These are phyloP conservation scores for Ganoderma sinense DNA, from an alignment of 1,284 basidiomycete species.

Conservation along the genomic window DNA sequence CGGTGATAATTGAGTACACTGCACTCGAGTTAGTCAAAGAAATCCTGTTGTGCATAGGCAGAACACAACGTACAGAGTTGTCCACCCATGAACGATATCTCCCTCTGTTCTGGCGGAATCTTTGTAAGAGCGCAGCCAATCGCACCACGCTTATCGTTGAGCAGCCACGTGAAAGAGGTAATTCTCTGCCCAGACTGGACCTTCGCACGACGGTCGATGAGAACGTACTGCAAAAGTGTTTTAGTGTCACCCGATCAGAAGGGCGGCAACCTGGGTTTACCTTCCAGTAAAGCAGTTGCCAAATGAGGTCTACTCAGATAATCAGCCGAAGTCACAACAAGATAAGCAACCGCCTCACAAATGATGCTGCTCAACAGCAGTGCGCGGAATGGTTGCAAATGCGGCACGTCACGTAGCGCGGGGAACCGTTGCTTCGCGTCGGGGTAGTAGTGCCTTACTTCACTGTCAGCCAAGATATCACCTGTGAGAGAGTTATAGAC, in stretches of 20 bases:
- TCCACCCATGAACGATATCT: constrained; percentile 82
- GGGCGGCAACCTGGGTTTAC: constrained; percentile 42
- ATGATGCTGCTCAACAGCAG: constrained; percentile 76
- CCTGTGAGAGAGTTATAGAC: neutral
- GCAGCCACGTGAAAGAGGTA: constrained; percentile 85
- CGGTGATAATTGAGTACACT: constrained; percentile 90
- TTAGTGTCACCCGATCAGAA: neutral
- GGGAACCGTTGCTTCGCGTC: constrained; percentile 81
- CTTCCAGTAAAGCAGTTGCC: constrained; percentile 93
- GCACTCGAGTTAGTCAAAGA: constrained; percentile 1
- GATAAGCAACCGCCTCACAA: constrained; percentile 56
- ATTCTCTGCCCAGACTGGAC: constrained; percentile 88
- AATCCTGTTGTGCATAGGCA: neutral
- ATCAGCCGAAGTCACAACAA: constrained; percentile 22
- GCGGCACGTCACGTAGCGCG: constrained; percentile 71
- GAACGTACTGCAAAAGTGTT: constrained; percentile 66
- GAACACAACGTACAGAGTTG: constrained; percentile 70
- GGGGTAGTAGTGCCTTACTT: constrained; percentile 82
- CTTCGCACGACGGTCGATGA: constrained; percentile 84
- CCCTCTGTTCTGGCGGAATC: constrained; percentile 68
- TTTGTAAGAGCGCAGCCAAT: constrained; percentile 78
- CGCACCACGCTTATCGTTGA: constrained; percentile 85
- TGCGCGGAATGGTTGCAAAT: constrained; percentile 68
- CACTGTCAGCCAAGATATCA: neutral
- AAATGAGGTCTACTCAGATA: constrained; percentile 72